These are phyloP conservation scores for Huntiella bhutanensis DNA, from an alignment of 2,329 filamentous ascomycete species.

Conservation along the genomic window DNA sequence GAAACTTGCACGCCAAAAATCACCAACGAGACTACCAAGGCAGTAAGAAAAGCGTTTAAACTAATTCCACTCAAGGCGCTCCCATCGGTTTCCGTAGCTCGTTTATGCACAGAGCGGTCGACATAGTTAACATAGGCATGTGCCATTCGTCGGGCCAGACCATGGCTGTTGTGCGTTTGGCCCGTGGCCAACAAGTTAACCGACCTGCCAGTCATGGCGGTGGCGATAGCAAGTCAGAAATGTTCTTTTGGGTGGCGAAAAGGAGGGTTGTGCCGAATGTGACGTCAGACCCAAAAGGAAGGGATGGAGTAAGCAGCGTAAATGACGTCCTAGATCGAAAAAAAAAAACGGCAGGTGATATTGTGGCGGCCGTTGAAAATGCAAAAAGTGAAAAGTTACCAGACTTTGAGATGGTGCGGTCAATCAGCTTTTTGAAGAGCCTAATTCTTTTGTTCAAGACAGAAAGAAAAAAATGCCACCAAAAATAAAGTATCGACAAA, in stretches of 20 bases:
- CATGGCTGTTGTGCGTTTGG: no score
- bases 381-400: not conserved
- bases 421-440: not conserved
- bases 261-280: not conserved
- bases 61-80: constrained; percentile 22
- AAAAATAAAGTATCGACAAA: not conserved
- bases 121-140: constrained; percentile 3
- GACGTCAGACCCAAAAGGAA: not conserved
- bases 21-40: constrained; percentile 40
- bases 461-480: not conserved
- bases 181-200: not conserved
- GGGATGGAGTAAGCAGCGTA: not conserved
- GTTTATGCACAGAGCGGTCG: not conserved
- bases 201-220: not conserved
- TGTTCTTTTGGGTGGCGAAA: not conserved
- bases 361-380: not conserved
- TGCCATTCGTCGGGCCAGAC: not conserved
- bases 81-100: constrained; percentile 5
- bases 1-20: constrained; percentile 46
- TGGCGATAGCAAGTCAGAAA: not conserved
- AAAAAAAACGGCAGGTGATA: no score
- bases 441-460: not conserved
- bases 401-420: not conserved
- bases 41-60: constrained; percentile 42
- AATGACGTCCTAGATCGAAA: not conserved